A percentile compares a stretch with the other conserved stretches of the same genome.
These are phyloP conservation scores for Tolypocladium paradoxum DNA, from an alignment of 2,329 filamentous ascomycete species.

Conservation along the genomic window DNA sequence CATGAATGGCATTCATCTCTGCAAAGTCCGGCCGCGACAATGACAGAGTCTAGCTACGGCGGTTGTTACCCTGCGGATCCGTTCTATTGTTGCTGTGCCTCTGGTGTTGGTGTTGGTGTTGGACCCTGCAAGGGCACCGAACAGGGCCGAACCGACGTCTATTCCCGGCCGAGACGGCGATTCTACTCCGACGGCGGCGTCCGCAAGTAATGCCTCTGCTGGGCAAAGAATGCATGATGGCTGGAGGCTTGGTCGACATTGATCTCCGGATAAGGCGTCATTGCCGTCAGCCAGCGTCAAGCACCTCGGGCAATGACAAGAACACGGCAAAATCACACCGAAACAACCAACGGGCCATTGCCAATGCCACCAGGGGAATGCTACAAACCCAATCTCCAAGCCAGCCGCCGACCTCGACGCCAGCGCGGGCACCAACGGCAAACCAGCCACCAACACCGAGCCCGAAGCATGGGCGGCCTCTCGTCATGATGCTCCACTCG, in stretches of 20 bases:
- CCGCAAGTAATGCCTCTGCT: no score
- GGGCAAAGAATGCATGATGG: neutral
- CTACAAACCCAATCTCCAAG: neutral
- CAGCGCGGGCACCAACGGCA: neutral
- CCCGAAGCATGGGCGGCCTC: neutral
- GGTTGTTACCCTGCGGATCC: neutral
- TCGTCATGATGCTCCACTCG: neutral
- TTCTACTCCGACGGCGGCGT: neutral
- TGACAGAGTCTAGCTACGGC: no score
- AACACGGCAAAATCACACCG: no score
- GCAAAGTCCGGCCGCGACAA: neutral
- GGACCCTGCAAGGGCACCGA: neutral
- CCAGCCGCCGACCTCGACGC: neutral
- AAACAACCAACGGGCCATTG: no score
- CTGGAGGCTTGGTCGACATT: neutral
- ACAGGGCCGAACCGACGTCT: neutral
- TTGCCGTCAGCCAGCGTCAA: neutral
- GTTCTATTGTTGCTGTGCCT: neutral
- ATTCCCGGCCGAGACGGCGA: neutral
- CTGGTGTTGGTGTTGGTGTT: neutral
- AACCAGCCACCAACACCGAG: neutral
- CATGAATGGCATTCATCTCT: neutral
- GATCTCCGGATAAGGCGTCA: neutral
- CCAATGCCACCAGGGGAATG: no score
- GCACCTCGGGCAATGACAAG: neutral